Evolutionary conservation across 2,329 filamentous ascomycete genomes (phyloP), one percentile per base, ranked within the genome.

Genomic region (Aschersonia sp.): DNA sequence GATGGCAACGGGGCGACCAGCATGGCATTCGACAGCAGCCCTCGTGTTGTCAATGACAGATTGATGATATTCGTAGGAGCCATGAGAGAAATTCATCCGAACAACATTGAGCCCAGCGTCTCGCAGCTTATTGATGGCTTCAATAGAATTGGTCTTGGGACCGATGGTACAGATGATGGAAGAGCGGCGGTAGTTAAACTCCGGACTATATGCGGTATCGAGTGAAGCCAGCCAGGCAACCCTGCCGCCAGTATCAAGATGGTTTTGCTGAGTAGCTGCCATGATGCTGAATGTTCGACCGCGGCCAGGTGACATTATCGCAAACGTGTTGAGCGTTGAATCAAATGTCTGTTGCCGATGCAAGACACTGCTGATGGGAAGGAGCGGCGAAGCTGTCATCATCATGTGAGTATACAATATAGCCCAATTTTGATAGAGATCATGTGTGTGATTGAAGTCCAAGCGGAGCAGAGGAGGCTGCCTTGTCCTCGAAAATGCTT

Each of bases 81-180:
- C 66, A 54, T 69, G 88, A 85, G 66, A 95, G 68, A 97, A 97
- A 84, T 98, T 98, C 92, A 98, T 98, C 73, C 92, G 90, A 58
- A 97, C 92, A 57, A 98, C 88, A 71, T 97, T 97, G 61, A 97
- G 83, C 70, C 92, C 92, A 55, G 83, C 84, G 63, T 76, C 78
- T 67, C 90, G 87, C 60, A 98, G 85, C 66, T 82, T 78, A 72
- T 97, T 97, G 73, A 98, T 94, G 69, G 88, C 89, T 74, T 95
- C 86, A 49, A 89, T 83, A 39, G 87, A 94, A 77, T 98, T 98
- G 59, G 92, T 98, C 83, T 97, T 98, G 65, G 92, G 92, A 53
- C 92, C 92, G 66, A 98, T 97, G 60, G 92, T 97, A 74, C 90
- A 88, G 70, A 98, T 95, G 73, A 98, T 98, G 63, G 89, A 95